Percentiles rank a stretch among this genome's conserved stretches.
Conservation (phyloP, 148 eudicot genomes). For the Rhododendron vialii region DNA sequence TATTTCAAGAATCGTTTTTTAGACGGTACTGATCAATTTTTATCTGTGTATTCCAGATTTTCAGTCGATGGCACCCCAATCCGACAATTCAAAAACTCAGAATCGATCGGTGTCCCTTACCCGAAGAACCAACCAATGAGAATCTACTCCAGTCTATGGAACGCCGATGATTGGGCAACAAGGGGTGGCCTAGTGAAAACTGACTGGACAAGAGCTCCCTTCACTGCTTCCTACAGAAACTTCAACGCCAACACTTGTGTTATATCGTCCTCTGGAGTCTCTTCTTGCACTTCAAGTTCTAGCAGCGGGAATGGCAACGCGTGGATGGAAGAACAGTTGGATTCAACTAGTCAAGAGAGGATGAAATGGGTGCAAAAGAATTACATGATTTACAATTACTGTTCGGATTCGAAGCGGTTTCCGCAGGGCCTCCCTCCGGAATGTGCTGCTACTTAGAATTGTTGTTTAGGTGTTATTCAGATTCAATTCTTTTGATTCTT, state of each 20-base stretch:
- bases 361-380: constrained; percentile 31
- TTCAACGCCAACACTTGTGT: constrained; percentile 30
- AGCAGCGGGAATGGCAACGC: background rate
- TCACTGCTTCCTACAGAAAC: constrained; percentile 29
- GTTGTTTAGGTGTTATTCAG: background rate
- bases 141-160: constrained; percentile 31
- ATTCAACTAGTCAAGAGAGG: constrained; percentile 20
- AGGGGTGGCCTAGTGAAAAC: constrained; percentile 34
- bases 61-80: constrained; percentile 30
- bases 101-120: constrained; percentile 25
- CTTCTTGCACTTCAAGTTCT: constrained; percentile 19
- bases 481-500: background rate
- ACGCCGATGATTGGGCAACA: constrained; percentile 37
- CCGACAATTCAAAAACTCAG: constrained; percentile 28
- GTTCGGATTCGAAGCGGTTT: constrained; percentile 20
- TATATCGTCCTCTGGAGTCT: constrained; percentile 9
- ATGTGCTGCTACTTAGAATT: background rate
- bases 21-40: background rate
- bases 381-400: constrained; percentile 33
- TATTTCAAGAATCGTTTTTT: background rate
- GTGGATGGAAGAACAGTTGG: constrained; percentile 26
- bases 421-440: constrained; percentile 30
- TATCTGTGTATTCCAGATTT: constrained; percentile 6
- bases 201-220: constrained; percentile 32
- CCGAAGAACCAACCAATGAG: constrained; percentile 33